Base-by-base conservation (phyloP, 441 rosid genomes). In the Hypseocharis bilobata region DNA sequence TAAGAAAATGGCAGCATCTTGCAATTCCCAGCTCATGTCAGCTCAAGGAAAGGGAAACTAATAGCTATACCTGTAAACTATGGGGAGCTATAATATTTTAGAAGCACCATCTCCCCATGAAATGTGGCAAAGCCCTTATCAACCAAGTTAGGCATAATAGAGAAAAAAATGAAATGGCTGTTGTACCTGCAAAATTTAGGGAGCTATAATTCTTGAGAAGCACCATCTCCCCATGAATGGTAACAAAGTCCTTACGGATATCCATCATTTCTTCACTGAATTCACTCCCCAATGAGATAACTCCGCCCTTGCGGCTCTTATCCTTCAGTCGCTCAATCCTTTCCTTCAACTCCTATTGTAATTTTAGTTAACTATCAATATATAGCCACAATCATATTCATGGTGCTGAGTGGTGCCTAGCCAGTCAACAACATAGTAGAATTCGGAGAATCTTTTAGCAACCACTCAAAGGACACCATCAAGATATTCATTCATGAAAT, bases 171-270 rank as follows among this genome's bases (percentile, higher is more conserved):
- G 44, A 4, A 38, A 28, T 3, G 63, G 68, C 4, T 52, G 57
- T 23, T 13, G 2, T 75, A 87, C 93, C 97, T 77, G 94, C 94
- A 75, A 91, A 88, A 71, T 92, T 92, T 6, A 92, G 82, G 74
- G 98, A 87, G 77, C 98, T 89, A 69, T 92, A 92, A 73, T 88
- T 92, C 83, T 92, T 88, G 0, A 92, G 84, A 65, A 92, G 96
- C 70, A 89, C 96, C 98, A 92, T 89, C 80, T 92, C 89, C 62
- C 98, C 96, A 45, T 92, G 98, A 71, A 92, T 89, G 56, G 84
- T 85, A 20, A 92, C 98, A 51, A 88, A 85, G 77, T 86, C 96
- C 82, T 79, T 88, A 42, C 96, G 94, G 51, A 89, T 89, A 60
- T 85, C 94, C 98, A 92, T 92, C 89, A 85, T 88, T 75, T 89